Evolutionary conservation across 139 green algal species (phyloP).

Genomic region (Chlorella sorokiniana): DNA sequence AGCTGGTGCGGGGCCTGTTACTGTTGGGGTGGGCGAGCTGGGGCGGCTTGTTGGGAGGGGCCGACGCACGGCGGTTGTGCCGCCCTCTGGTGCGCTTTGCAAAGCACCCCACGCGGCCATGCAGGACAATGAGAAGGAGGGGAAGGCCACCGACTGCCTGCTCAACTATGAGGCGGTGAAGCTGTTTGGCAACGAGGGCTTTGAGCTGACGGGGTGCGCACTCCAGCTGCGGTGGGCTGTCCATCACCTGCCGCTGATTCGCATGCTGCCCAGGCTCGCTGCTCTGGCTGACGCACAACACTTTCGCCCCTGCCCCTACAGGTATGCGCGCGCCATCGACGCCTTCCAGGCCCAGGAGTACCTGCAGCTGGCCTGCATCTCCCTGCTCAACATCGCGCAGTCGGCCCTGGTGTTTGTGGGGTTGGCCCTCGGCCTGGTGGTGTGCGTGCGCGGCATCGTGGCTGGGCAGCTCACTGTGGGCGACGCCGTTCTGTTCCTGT

Average conservation of each 20-base stretch:
- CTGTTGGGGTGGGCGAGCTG: background rate
- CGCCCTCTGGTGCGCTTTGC: background rate
- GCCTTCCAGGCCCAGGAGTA: conserved; percentile 72
- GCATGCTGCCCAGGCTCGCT: no score
- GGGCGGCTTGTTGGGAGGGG: background rate
- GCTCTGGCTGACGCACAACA: no score
- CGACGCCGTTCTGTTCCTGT: conserved; percentile 85
- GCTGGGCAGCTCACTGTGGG: conserved; percentile 75
- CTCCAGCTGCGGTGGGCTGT: no score
- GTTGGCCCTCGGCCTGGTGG: conserved; percentile 54
- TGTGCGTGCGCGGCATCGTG: conserved; percentile 61
- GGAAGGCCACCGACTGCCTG: conserved; percentile 82
- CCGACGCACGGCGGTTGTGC: background rate
- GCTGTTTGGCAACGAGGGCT: conserved; percentile 78
- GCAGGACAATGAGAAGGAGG: conserved; percentile 74
- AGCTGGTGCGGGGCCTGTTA: conserved; percentile 23
- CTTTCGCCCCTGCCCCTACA: no score
- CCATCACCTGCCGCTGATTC: no score
- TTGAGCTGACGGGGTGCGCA: conserved; percentile 58
- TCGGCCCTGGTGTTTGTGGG: conserved; percentile 80
- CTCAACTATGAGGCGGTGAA: conserved; percentile 91
- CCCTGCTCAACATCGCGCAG: conserved; percentile 85
- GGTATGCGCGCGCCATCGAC: background rate
- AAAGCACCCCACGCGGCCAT: background rate
- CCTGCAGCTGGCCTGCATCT: conserved; percentile 67